phyloP scores from a whole-genome alignment of 2,329 filamentous ascomycete species.

The Incumbomyces lentus region DNA sequence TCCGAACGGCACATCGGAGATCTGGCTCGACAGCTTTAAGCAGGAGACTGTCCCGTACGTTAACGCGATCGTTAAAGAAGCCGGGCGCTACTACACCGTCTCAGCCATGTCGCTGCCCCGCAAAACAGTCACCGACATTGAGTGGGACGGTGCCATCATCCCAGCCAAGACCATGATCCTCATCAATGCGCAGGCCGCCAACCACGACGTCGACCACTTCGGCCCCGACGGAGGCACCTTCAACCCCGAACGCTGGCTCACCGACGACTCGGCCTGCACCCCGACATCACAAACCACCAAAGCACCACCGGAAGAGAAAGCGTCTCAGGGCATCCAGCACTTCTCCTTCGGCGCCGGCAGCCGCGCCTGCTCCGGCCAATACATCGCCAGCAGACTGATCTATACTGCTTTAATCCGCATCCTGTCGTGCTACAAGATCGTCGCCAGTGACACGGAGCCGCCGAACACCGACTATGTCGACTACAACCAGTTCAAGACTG shows the following conservation, averaged over 20 bases:
- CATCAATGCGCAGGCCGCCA: constrained; percentile 62
- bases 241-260: constrained; percentile 55
- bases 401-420: constrained; percentile 46
- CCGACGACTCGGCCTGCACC: constrained; percentile 25
- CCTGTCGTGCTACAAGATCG: constrained; percentile 44
- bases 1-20: constrained; percentile 40
- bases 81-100: constrained; percentile 63
- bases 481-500: constrained; percentile 51
- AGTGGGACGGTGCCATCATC: constrained; percentile 54
- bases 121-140: constrained; percentile 55
- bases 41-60: constrained; percentile 65
- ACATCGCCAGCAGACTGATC: constrained; percentile 47
- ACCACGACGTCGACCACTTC: constrained; percentile 58
- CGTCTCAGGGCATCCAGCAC: constrained; percentile 41
- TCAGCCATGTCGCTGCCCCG: constrained; percentile 63
- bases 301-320: constrained; percentile 32
- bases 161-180: constrained; percentile 65
- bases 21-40: constrained; percentile 55
- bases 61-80: constrained; percentile 64
- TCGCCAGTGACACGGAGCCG: constrained; percentile 38
- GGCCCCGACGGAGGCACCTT: constrained; percentile 45
- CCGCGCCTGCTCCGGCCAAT: constrained; percentile 48
- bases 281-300: constrained; percentile 19
- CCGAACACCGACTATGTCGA: constrained; percentile 54
- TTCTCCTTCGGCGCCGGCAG: constrained; percentile 49